phyloP scores from a whole-genome alignment of 768 basidiomycete genomes.

The Hortiboletus campestris region DNA sequence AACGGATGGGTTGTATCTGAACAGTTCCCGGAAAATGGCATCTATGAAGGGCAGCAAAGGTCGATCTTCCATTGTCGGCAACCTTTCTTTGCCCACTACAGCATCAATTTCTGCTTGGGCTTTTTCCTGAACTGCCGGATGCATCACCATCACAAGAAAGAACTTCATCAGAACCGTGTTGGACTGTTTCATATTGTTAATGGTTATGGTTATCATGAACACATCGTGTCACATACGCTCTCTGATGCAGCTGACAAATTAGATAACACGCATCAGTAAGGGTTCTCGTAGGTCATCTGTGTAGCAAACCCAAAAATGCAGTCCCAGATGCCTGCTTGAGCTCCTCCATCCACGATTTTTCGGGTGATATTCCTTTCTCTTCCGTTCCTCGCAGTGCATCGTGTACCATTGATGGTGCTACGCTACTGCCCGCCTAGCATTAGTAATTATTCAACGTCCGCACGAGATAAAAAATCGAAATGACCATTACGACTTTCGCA shows the following conservation, averaged over 20 bases:
- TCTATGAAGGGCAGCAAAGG: constrained; percentile 33
- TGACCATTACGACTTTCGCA: neutral
- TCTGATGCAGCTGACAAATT: constrained; percentile 2
- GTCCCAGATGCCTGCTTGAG: constrained; percentile 1
- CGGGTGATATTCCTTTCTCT: neutral
- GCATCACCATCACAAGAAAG: neutral
- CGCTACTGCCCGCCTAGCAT: neutral
- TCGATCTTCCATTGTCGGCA: constrained; percentile 14
- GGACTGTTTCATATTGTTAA: neutral
- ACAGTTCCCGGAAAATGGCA: constrained; percentile 34
- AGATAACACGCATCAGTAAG: too few relatives aligned
- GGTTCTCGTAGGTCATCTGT: neutral
- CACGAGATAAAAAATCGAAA: neutral
- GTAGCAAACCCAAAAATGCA: neutral
- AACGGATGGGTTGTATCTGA: neutral
- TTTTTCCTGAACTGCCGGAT: constrained; percentile 10
- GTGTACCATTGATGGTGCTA: neutral
- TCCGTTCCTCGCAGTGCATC: neutral
- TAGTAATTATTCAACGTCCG: neutral
- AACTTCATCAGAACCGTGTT: neutral
- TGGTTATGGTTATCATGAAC: neutral
- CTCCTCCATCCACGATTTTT: neutral
- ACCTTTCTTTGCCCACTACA: constrained; percentile 11
- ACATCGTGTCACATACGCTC: neutral
- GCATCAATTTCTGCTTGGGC: constrained; percentile 11